These are phyloP conservation scores for Alternaria dauci DNA, from an alignment of 2,329 filamentous ascomycete genomes.

Conservation along the genomic window DNA sequence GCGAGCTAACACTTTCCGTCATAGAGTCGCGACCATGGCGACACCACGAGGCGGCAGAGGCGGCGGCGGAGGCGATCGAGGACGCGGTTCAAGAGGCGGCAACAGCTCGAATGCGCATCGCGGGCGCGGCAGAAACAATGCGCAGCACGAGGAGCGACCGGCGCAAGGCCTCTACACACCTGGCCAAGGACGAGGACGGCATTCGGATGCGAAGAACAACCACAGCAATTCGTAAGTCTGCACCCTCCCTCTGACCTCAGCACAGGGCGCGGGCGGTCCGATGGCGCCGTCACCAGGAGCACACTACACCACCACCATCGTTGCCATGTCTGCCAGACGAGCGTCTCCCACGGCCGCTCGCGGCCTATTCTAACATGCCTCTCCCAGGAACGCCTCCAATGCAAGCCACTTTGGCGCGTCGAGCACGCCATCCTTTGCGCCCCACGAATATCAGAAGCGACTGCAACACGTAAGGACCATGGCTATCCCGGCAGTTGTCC, in stretches of 20 bases:
- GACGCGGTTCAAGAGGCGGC: slow-evolving; percentile 23
- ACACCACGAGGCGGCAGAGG: slow-evolving; percentile 36
- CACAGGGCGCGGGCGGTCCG: slow-evolving; percentile 22
- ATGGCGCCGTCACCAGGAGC: slow-evolving; percentile 16
- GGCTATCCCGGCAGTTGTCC: neutral
- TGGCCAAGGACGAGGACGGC: slow-evolving; percentile 11
- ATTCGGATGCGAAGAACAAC: slow-evolving; percentile 14
- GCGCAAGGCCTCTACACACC: slow-evolving; percentile 20
- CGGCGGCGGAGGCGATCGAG: slow-evolving; percentile 24
- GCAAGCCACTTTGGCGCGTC: slow-evolving; percentile 11
- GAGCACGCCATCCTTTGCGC: slow-evolving; percentile 36
- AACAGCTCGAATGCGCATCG: slow-evolving; percentile 14
- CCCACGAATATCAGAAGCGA: slow-evolving; percentile 35
- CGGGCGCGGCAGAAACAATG: slow-evolving; percentile 28
- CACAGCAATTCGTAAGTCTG: slow-evolving; percentile 21
- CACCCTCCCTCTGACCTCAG: slow-evolving; percentile 9
- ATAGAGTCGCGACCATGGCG: slow-evolving; percentile 39
- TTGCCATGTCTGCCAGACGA: slow-evolving; percentile 11
- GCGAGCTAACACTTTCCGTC: slow-evolving; percentile 21
- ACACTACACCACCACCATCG: slow-evolving; percentile 5
- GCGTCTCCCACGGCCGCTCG: slow-evolving; percentile 26
- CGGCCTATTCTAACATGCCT: slow-evolving; percentile 32
- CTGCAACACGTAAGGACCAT: slow-evolving; percentile 34
- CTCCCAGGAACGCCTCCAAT: slow-evolving; percentile 17
- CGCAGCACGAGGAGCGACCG: slow-evolving; percentile 22